phyloP scores from a whole-genome alignment of 371 early-diverging fungal species.

The Chytridium lagenaria region DNA sequence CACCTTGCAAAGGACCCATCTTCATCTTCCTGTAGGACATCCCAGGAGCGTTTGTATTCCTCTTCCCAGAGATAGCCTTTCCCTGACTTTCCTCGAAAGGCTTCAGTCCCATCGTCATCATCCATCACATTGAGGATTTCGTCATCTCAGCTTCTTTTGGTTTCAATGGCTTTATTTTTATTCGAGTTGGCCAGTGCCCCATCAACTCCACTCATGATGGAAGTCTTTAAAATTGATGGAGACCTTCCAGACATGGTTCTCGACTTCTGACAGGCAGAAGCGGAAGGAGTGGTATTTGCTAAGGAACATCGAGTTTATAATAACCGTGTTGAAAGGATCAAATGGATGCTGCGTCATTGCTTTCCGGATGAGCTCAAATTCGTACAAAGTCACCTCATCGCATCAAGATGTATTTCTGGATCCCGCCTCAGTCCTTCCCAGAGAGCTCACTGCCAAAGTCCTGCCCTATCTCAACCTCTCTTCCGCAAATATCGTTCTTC shows the following conservation, averaged over 20 bases:
- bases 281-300: no score
- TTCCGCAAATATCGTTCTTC: neutral
- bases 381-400: no score
- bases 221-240: neutral
- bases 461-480: neutral
- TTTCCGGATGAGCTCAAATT: no score
- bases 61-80: conserved; percentile 89
- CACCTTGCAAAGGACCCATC: conserved; percentile 81
- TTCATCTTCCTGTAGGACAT: conserved; percentile 90
- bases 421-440: no score
- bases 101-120: conserved; percentile 25
- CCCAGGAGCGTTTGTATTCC: conserved; percentile 96
- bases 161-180: neutral
- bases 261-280: no score
- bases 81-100: neutral
- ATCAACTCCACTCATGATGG: neutral
- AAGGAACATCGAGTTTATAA: no score
- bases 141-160: neutral
- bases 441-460: neutral
- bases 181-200: neutral
- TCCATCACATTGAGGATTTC: conserved; percentile 16
- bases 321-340: no score
- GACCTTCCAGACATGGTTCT: neutral
- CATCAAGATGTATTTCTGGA: no score
- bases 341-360: no score